Evolutionary conservation across 78 protist genomes (phyloP).

Genomic region (Dictyostelium firmibasis): DNA sequence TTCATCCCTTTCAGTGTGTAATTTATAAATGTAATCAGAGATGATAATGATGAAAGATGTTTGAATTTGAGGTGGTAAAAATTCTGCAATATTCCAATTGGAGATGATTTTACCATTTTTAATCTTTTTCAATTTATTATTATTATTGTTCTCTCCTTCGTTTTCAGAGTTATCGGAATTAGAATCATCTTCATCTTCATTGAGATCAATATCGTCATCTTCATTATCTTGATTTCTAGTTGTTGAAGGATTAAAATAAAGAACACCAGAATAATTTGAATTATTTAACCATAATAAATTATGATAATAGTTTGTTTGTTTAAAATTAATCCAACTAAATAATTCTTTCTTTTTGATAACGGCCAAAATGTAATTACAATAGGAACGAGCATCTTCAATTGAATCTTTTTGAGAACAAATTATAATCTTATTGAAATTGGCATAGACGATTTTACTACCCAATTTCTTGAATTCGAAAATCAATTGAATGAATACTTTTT

Average conservation of each 20-base stretch:
- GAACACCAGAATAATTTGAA: conserved; percentile 84
- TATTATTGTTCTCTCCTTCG: background rate
- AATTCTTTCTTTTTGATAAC: conserved; percentile 76
- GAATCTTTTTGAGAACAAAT: conserved; percentile 83
- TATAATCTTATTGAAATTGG: conserved; percentile 81
- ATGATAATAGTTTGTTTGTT: conserved; percentile 62
- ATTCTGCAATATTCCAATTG: conserved; percentile 68
- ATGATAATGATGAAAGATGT: conserved; percentile 35
- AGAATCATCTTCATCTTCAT: background rate
- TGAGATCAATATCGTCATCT: background rate
- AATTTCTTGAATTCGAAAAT: conserved; percentile 79
- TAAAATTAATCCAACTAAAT: conserved; percentile 62
- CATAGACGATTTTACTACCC: conserved; percentile 86
- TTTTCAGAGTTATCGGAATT: background rate
- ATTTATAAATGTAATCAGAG: conserved; percentile 46
- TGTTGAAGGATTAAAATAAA: background rate
- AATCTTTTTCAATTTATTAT: background rate
- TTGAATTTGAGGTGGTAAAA: conserved; percentile 47
- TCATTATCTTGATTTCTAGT: background rate
- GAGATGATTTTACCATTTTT: background rate
- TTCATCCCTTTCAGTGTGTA: conserved; percentile 9
- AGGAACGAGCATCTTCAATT: conserved; percentile 81
- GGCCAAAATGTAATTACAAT: conserved; percentile 56
- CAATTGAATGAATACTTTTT: conserved; percentile 89
- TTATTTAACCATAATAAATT: conserved; percentile 85